Conservation (phyloP, 805 yeast species). For the Wickerhamomyces ciferrii region DNA sequence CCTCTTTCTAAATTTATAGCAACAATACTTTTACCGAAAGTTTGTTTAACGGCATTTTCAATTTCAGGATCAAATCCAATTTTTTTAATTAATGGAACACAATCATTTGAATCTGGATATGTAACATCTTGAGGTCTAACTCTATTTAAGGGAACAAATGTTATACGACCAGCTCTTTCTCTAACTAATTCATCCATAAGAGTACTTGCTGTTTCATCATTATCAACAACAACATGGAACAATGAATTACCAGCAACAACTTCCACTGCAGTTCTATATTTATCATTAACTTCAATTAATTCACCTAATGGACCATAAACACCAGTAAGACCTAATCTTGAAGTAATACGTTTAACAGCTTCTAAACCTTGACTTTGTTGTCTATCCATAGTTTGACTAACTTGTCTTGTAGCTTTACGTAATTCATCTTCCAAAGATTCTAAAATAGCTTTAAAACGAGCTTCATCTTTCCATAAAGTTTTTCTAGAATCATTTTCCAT, state of each 20-base stretch:
- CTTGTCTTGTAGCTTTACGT: slow-evolving; percentile 48
- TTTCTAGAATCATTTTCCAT: slow-evolving; percentile 62
- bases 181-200: slow-evolving; percentile 72
- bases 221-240: slow-evolving; percentile 87
- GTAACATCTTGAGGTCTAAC: slow-evolving; percentile 33
- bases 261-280: slow-evolving; percentile 82
- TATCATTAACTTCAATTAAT: slow-evolving; percentile 72
- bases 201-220: slow-evolving; percentile 74
- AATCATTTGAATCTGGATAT: slow-evolving; percentile 59
- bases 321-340: slow-evolving; percentile 49
- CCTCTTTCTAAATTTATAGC: slow-evolving; percentile 67
- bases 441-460: slow-evolving; percentile 50
- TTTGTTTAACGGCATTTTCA: slow-evolving; percentile 65
- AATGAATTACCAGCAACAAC: slow-evolving; percentile 83
- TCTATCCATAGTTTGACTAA: slow-evolving; percentile 73
- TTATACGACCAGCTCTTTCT: slow-evolving; percentile 75
- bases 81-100: slow-evolving; percentile 75
- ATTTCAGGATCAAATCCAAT: slow-evolving; percentile 55
- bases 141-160: slow-evolving; percentile 86
- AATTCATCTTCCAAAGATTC: slow-evolving; percentile 54
- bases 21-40: slow-evolving; percentile 79
- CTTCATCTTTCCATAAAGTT: slow-evolving; percentile 73
- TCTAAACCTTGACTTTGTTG: slow-evolving; percentile 63
- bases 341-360: slow-evolving; percentile 60
- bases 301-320: slow-evolving; percentile 88